Conservation (phyloP, 2,329 filamentous ascomycete species). For the Beauveria medogensis region DNA sequence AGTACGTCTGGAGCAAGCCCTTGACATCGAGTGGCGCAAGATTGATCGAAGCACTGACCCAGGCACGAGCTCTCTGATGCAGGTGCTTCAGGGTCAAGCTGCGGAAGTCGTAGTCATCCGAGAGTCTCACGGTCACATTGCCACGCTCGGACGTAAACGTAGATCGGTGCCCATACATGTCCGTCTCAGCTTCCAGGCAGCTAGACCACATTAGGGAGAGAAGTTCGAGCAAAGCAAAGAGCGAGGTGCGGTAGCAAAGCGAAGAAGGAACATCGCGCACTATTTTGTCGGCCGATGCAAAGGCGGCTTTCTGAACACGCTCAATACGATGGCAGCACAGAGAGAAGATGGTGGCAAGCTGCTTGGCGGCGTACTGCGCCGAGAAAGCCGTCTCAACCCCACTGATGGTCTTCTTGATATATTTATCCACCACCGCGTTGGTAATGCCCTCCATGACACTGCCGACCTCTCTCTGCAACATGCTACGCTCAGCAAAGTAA, state of each 20-base stretch:
- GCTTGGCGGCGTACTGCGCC: constrained; percentile 82
- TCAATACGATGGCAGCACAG: constrained; percentile 90
- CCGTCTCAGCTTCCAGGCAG: constrained; percentile 88
- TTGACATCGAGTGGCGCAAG: constrained; percentile 90
- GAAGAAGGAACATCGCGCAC: constrained; percentile 79
- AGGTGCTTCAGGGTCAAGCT: constrained; percentile 71
- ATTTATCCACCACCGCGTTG: constrained; percentile 66
- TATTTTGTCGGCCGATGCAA: constrained; percentile 75
- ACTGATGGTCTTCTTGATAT: constrained; percentile 65
- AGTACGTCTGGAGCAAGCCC: constrained; percentile 87
- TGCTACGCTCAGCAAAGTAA: constrained; percentile 92
- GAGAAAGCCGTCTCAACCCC: constrained; percentile 71
- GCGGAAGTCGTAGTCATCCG: constrained; percentile 82
- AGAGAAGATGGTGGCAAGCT: constrained; percentile 78
- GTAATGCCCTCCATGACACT: constrained; percentile 58
- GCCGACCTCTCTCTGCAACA: constrained; percentile 55
- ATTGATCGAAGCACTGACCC: constrained; percentile 74
- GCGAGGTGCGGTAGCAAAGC: constrained; percentile 78
- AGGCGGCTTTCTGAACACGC: constrained; percentile 81
- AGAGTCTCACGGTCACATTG: constrained; percentile 78
- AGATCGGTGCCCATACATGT: constrained; percentile 82
- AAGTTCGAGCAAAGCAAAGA: constrained; percentile 89
- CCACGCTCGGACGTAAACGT: constrained; percentile 70
- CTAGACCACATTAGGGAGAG: constrained; percentile 92
- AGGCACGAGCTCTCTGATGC: constrained; percentile 66